A percentile compares a stretch with the other conserved stretches of the same genome.
phyloP scores from a whole-genome alignment of 75 land plant species.

The Cunninghamia lanceolata region DNA sequence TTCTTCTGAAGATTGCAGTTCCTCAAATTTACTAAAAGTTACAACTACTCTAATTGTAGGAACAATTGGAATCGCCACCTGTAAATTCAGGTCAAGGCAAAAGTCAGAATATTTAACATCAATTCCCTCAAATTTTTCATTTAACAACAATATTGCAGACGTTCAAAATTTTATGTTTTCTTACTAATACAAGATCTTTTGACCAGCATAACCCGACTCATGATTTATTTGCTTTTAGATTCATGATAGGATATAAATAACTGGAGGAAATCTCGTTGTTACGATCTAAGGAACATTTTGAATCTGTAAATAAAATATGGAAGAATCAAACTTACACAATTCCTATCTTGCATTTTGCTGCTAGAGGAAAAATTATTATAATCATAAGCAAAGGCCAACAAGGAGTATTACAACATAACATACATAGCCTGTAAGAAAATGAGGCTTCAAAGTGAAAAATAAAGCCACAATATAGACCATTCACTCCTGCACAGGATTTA shows the following conservation, averaged over 20 bases:
- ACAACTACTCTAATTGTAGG: conserved; percentile 50
- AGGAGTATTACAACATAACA: neutral
- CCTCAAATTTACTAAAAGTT: conserved; percentile 49
- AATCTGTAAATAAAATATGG: neutral
- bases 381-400: neutral
- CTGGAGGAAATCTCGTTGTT: neutral
- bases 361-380: neutral
- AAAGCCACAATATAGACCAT: neutral
- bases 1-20: conserved; percentile 36
- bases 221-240: neutral
- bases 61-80: conserved; percentile 51
- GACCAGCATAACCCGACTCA: neutral
- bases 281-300: neutral
- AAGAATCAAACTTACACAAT: neutral
- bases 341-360: neutral
- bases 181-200: neutral
- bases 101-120: neutral
- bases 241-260: neutral
- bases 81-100: conserved; percentile 5
- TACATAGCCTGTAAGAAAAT: neutral
- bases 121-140: neutral
- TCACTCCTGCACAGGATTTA: neutral
- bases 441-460: neutral
- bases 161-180: neutral
- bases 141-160: neutral